These are phyloP conservation scores for Phascolomyces articulosus DNA, from an alignment of 371 early-diverging fungal genomes.

Conservation along the genomic window DNA sequence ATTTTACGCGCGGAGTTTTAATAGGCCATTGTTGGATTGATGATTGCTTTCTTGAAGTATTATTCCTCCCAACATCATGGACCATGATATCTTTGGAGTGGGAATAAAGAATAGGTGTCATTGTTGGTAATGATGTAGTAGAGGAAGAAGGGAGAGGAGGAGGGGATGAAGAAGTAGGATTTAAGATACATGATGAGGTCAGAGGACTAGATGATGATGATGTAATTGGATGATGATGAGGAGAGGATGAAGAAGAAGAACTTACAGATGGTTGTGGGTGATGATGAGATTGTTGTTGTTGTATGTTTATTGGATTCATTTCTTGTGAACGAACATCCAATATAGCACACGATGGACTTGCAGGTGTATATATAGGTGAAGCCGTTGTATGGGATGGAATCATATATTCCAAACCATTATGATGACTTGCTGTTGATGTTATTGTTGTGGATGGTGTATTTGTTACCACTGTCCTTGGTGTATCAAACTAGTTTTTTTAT, in stretches of 20 bases:
- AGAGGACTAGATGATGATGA: not conserved
- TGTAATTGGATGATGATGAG: not conserved
- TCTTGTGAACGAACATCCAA: not conserved
- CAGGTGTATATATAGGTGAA: conserved; percentile 1
- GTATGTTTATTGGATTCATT: not conserved
- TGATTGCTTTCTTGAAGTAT: conserved; percentile 5
- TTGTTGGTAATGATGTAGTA: not conserved
- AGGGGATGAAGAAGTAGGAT: not conserved
- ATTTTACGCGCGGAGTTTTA: conserved; percentile 6
- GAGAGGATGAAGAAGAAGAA: not conserved
- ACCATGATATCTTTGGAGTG: too few relatives aligned
- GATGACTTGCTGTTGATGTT: not conserved
- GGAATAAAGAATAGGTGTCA: too few relatives aligned
- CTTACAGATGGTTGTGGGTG: not conserved
- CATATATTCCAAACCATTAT: not conserved
- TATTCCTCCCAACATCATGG: too few relatives aligned
- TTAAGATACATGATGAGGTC: not conserved
- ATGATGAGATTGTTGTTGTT: not conserved
- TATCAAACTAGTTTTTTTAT: conserved; percentile 4
- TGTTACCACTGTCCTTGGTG: not conserved
- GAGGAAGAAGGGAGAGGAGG: not conserved
- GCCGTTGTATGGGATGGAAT: not conserved
- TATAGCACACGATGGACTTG: conserved; percentile 4
- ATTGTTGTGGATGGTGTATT: not conserved
- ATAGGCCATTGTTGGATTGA: too few relatives aligned